Evolutionary conservation across 1,139 yeast species (phyloP).

Genomic region (Hansenula sp.): DNA sequence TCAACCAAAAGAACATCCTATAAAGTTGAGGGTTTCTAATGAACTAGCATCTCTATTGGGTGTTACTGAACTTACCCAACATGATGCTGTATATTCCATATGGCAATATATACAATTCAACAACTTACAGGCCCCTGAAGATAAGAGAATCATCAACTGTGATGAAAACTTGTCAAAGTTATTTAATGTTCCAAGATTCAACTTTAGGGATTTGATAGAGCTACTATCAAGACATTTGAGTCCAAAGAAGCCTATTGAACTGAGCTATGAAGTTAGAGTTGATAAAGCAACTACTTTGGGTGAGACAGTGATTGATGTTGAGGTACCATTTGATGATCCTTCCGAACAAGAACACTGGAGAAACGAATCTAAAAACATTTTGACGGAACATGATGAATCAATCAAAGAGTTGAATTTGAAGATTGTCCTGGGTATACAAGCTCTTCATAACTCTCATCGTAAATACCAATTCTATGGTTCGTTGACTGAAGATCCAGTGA

Average conservation of each 20-base stretch:
- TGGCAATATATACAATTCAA: conserved; percentile 88
- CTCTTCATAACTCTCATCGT: conserved; percentile 59
- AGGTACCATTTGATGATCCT: conserved; percentile 48
- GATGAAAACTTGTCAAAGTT: conserved; percentile 64
- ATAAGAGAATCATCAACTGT: conserved; percentile 56
- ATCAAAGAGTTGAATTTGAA: conserved; percentile 57
- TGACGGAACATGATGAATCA: conserved; percentile 44
- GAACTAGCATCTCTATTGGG: conserved; percentile 73
- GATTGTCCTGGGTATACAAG: conserved; percentile 59
- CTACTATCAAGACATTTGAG: conserved; percentile 57
- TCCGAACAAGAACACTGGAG: conserved; percentile 41
- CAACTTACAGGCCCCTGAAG: conserved; percentile 55
- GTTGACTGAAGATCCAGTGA: conserved; percentile 72
- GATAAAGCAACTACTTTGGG: conserved; percentile 78
- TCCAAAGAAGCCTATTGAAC: conserved; percentile 75
- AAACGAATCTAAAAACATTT: conserved; percentile 33
- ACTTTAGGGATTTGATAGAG: conserved; percentile 73
- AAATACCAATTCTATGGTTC: conserved; percentile 72
- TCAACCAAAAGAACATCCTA: conserved; percentile 71
- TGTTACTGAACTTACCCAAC: conserved; percentile 73
- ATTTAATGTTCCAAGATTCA: conserved; percentile 42
- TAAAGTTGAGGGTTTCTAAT: conserved; percentile 59
- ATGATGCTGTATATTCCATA: conserved; percentile 76
- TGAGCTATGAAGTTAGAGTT: conserved; percentile 74
- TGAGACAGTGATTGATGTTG: conserved; percentile 73